Percentiles rank a stretch among this genome's conserved stretches.
Conservation (phyloP, 257 asterid species). For the Datura wrightii region DNA sequence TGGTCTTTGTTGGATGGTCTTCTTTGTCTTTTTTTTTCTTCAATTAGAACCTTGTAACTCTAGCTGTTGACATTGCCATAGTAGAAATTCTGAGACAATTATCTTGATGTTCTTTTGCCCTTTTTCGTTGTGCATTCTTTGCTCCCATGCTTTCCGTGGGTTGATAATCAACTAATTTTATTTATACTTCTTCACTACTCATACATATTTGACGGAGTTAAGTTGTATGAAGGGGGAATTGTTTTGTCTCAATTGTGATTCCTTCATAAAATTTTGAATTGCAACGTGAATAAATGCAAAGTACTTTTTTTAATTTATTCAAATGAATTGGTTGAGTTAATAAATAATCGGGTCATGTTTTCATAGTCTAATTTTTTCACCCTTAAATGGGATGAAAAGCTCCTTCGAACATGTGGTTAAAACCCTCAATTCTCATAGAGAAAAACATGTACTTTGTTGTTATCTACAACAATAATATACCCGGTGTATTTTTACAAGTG, state of each 20-base stretch:
- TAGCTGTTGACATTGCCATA: neutral
- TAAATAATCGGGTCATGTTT: too few relatives aligned
- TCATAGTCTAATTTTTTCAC: too few relatives aligned
- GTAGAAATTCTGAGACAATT: neutral
- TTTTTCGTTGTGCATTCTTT: neutral
- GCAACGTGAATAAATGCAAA: neutral
- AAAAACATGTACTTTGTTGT: too few relatives aligned
- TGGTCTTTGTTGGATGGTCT: neutral
- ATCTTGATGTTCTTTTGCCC: constrained; percentile 6
- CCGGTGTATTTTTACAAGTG: too few relatives aligned
- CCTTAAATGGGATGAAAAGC: too few relatives aligned
- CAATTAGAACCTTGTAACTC: neutral
- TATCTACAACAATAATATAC: too few relatives aligned
- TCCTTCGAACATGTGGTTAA: too few relatives aligned
- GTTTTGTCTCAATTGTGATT: neutral
- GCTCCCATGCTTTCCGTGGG: neutral
- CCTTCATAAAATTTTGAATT: neutral
- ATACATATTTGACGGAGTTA: neutral
- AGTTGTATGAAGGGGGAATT: neutral
- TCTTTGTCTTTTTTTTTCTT: neutral
- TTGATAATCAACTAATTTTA: neutral
- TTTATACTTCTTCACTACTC: neutral
- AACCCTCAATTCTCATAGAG: too few relatives aligned
- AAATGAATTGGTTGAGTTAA: neutral
- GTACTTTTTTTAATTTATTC: too few relatives aligned